phyloP scores from a whole-genome alignment of 768 basidiomycete species.

The Naganishia vaughanmartiniae region DNA sequence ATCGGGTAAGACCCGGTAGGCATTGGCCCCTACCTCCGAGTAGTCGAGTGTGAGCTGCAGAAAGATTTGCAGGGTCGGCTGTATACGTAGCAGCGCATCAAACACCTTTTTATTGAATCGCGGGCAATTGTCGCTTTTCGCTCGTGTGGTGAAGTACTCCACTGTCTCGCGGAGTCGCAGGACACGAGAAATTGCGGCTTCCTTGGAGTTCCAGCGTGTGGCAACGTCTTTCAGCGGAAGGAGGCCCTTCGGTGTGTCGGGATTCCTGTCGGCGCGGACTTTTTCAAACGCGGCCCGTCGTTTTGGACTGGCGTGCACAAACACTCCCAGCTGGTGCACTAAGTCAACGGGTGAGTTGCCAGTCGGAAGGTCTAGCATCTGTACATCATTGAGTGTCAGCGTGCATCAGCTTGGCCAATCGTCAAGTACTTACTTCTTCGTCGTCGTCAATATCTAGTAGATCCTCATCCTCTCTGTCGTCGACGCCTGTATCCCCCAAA shows the following conservation, averaged over 20 bases:
- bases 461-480: not conserved
- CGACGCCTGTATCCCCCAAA: not conserved
- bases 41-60: not conserved
- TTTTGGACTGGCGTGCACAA: not conserved
- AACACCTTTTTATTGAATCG: not conserved
- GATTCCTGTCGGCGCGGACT: not conserved
- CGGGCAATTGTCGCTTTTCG: not conserved
- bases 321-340: conserved; percentile 10
- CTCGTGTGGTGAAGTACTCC: not conserved
- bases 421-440: not conserved
- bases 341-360: not conserved
- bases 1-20: not conserved
- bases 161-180: not conserved
- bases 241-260: not conserved
- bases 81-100: not conserved
- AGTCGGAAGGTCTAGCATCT: not conserved
- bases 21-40: not conserved
- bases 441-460: not conserved
- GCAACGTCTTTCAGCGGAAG: conserved; percentile 2
- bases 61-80: not conserved
- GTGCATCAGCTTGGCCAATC: not conserved
- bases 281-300: not conserved
- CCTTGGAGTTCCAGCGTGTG: conserved; percentile 5
- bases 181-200: not conserved
- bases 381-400: not conserved